Evolutionary conservation across 805 yeast species (phyloP).

Genomic region (Clavispora asparagi): DNA sequence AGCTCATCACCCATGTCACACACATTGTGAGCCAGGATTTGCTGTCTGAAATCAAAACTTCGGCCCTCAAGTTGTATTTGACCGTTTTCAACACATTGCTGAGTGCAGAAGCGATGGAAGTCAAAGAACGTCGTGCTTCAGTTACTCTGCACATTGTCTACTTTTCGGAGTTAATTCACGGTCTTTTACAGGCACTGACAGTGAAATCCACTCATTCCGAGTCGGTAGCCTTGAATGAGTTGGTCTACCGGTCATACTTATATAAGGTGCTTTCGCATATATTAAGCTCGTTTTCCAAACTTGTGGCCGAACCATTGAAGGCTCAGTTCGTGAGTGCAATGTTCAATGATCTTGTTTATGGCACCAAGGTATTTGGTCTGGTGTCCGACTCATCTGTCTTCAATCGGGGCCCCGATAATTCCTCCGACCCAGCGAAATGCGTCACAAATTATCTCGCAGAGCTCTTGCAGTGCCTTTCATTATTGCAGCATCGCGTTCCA

Average conservation of each 20-base stretch:
- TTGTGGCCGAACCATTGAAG: slow-evolving; percentile 16
- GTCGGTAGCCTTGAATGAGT: slow-evolving; percentile 9
- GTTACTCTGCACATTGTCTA: slow-evolving; percentile 24
- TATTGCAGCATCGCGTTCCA: slow-evolving; percentile 22
- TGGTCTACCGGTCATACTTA: slow-evolving; percentile 22
- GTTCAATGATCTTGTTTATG: slow-evolving; percentile 20
- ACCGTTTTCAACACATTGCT: slow-evolving; percentile 50
- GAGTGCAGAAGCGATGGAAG: slow-evolving; percentile 42
- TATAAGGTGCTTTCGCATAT: slow-evolving; percentile 22
- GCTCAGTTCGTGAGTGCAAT: slow-evolving; percentile 10
- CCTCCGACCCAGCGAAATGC: slow-evolving; percentile 14
- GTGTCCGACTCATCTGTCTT: slow-evolving; percentile 1
- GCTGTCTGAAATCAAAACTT: slow-evolving; percentile 37
- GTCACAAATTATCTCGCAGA: slow-evolving; percentile 24
- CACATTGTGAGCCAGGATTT: slow-evolving; percentile 28
- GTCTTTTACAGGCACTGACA: slow-evolving; percentile 3
- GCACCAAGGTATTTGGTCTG: slow-evolving; percentile 1
- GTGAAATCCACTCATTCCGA: neutral
- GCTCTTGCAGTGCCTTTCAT: slow-evolving; percentile 26
- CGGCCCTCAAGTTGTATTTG: slow-evolving; percentile 48
- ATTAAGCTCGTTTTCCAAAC: slow-evolving; percentile 25
- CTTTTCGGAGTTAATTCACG: slow-evolving; percentile 4
- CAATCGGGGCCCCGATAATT: slow-evolving; percentile 5
- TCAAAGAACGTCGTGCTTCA: slow-evolving; percentile 29
- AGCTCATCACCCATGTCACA: slow-evolving; percentile 48